Base-by-base conservation (phyloP, 805 yeast genomes). In the Candida peoriensis region DNA sequence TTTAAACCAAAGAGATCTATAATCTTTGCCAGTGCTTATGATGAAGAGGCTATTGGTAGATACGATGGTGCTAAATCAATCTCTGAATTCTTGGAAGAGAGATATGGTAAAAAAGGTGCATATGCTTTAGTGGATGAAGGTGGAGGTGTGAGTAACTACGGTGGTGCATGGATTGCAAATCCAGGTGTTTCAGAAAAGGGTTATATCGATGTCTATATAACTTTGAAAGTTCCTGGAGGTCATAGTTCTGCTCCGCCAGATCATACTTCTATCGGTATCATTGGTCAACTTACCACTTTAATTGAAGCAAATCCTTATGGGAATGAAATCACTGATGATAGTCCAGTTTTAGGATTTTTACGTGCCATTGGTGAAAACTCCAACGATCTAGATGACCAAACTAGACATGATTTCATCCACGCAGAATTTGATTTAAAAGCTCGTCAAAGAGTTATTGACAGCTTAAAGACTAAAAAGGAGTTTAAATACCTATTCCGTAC, bases 201-300 rank as follows among this genome's bases (percentile, higher is more conserved):
- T 6, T 70, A 67, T 41, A 52, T 77, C n/a, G 78, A 76, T 36
- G 55, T 76, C 24, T 55, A 55, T 22, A 62, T 79, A 23, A 61
- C 63, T 7, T 57, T 81, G 28, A 57, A 59, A 19, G 76, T 81
- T 21, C 73, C 74, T 9, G 93, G 93, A 22, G 94, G 94, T 6
- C 93, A 83, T 52, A 76, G 89, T 2, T 78, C 88, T 6, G 55
- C 68, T 15, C 90, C 94, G 5, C 89, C 88, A 1, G 81, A 75
- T 32, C 93, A 84, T 51, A 82, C 93, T 5, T 70, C 82, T 2
- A 82, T 86, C 58, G 95, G 93, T 10, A 70, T 85, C 24, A 63
- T 79, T 33, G 66, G 86, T 3, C 76, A 35, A 66, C 61, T 84
- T 36, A 64, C 79, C 9, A 56, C 63, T 8, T 45, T 55, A 13